Evolutionary conservation across 257 asterid genomes (phyloP).

Genomic region (Cinchona pubescens): DNA sequence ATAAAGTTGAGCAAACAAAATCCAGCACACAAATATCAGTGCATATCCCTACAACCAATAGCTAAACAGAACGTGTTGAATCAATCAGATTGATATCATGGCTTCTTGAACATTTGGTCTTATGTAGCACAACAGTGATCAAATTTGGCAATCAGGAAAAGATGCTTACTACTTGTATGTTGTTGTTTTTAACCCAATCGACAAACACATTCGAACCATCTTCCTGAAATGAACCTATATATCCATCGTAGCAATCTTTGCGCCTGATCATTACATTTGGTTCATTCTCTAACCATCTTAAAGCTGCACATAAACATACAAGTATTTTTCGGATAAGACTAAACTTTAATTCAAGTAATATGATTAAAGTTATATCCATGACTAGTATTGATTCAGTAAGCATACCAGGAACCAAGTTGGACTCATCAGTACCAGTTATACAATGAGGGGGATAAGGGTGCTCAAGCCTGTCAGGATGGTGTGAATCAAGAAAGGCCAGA

Average conservation of each 20-base stretch:
- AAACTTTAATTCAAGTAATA: no score
- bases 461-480: constrained; percentile 55
- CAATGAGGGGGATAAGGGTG: constrained; percentile 77
- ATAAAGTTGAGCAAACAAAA: constrained; percentile 65
- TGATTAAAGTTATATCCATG: no score
- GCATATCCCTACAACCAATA: constrained; percentile 61
- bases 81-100: background rate
- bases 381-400: no score
- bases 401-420: constrained; percentile 67
- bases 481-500: constrained; percentile 65
- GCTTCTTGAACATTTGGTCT: background rate
- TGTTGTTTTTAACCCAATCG: constrained; percentile 60
- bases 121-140: background rate
- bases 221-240: constrained; percentile 52
- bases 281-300: constrained; percentile 62
- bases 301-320: constrained; percentile 31
- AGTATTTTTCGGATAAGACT: background rate
- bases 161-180: constrained; percentile 44
- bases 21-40: constrained; percentile 78
- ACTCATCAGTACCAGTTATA: constrained; percentile 51
- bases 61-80: constrained; percentile 28
- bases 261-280: constrained; percentile 58
- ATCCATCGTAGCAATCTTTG: constrained; percentile 72
- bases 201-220: constrained; percentile 64
- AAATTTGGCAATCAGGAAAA: background rate